Evolutionary conservation across 192 early-diverging fungal species (phyloP).

Genomic region (Tieghemiomyces parasiticus): DNA sequence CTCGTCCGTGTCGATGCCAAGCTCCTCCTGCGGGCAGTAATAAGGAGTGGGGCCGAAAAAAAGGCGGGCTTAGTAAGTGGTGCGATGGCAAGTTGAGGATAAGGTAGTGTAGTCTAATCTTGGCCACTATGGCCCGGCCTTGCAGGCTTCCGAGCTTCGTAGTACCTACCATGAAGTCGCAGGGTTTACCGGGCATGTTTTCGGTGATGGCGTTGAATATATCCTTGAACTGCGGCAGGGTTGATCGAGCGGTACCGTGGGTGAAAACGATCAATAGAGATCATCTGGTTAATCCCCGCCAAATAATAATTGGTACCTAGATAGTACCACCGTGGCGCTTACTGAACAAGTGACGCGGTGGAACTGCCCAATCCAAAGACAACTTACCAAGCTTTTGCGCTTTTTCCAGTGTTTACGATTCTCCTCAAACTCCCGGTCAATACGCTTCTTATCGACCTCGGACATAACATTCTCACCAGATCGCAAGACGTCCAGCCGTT

Average conservation of each 20-base stretch:
- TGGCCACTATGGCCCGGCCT: background rate
- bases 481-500: constrained; percentile 11
- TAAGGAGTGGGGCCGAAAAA: background rate
- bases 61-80: background rate
- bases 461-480: constrained; percentile 15
- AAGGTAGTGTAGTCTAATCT: background rate
- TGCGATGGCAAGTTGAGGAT: background rate
- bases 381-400: constrained; percentile 17
- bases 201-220: constrained; percentile 29
- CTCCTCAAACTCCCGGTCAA: constrained; percentile 17
- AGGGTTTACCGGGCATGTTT: constrained; percentile 18
- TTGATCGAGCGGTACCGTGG: background rate
- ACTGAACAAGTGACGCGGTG: too few relatives aligned
- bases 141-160: background rate
- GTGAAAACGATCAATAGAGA: background rate
- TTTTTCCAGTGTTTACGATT: constrained; percentile 24
- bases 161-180: constrained; percentile 22
- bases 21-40: constrained; percentile 15
- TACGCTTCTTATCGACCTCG: constrained; percentile 16
- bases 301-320: background rate
- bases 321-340: too few relatives aligned
- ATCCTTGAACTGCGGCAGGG: constrained; percentile 17
- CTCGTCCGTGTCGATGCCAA: constrained; percentile 35
- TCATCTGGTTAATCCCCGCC: background rate
- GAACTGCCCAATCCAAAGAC: background rate